Evolutionary conservation across 768 basidiomycete species (phyloP), one percentile per base, ranked within the genome.

Genomic region (Baorangia bicolor): DNA sequence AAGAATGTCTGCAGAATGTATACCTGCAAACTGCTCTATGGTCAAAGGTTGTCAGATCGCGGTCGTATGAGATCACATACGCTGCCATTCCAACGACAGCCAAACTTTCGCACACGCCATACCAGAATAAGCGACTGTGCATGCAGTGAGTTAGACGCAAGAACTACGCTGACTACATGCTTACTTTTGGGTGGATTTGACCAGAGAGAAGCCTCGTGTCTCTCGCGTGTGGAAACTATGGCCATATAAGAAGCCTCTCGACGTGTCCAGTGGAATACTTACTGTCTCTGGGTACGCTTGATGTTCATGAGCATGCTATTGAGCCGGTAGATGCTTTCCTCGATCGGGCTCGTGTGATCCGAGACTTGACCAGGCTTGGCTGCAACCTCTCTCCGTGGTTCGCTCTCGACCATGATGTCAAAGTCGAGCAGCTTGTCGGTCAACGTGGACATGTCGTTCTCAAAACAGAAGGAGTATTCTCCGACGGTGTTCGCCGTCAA

Each of bases 351-450:
- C 25, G 97, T 98, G 62, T 98, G 97, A 57, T 98, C 95, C 13
- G 88, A 77, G 35, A 99, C 84, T 71, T 93, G 90, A 14, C 87
- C 87, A 5, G 90, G 83, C 70, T 94, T 95, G 10, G 89, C 92
- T 3, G 94, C 91, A 3, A 94, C 81, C 65, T 94, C 88, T 48
- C 93, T 79, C 48, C 97, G 79, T 2, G 97, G 97, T 69, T 98
- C 96, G 57, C 90, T 94, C 80, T 99, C 97, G 44, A 94, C 93
- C 94, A 98, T 95, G 74, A 99, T 98, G 72, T 92, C 90, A 69
- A 94, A 90, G 74, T 94, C 92, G 65, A 99, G 82, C 44, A 98
- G 82, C 73, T 98, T 98, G 75, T 94, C 92, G 13, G 92, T 90
- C 61, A 97, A 80, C 5, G 92, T 92, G 25, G 89, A 91, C 81